Percentiles rank a stretch among this genome's conserved stretches.
phyloP scores from a whole-genome alignment of 2,329 filamentous ascomycete species.

The Aphanoascus verrucosus region DNA sequence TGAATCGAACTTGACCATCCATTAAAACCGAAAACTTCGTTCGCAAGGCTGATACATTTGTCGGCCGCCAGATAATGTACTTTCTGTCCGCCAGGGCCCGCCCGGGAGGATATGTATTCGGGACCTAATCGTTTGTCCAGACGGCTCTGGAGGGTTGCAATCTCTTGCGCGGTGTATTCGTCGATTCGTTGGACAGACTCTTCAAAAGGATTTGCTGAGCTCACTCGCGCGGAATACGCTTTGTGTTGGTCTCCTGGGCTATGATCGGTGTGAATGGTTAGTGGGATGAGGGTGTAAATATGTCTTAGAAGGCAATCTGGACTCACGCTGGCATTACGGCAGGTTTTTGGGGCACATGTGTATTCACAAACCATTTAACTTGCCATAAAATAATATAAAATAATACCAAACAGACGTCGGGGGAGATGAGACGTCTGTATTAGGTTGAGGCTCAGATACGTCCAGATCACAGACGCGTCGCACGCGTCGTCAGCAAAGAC shows the following conservation, averaged over 20 bases:
- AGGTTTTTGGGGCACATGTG: neutral
- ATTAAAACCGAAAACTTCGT: constrained; percentile 94
- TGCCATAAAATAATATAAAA: neutral
- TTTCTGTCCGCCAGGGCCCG: constrained; percentile 71
- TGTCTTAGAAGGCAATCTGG: neutral
- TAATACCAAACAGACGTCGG: neutral
- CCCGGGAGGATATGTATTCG: constrained; percentile 82
- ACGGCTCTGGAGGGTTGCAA: constrained; percentile 73
- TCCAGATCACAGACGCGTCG: neutral
- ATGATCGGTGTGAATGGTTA: constrained; percentile 8
- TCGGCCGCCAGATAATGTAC: constrained; percentile 94
- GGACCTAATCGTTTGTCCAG: constrained; percentile 90
- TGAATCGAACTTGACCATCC: constrained; percentile 96
- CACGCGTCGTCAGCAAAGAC: neutral
- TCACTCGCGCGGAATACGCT: constrained; percentile 33
- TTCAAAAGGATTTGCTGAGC: constrained; percentile 64
- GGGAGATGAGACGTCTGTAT: neutral
- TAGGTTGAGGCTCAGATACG: neutral
- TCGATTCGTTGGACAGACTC: constrained; percentile 57
- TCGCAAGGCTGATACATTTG: constrained; percentile 89
- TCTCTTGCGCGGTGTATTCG: constrained; percentile 79
- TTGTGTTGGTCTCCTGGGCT: constrained; percentile 62
- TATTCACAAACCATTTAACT: neutral
- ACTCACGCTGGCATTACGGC: constrained; percentile 41
- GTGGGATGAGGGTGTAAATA: neutral